phyloP scores from a whole-genome alignment of 2,329 filamentous ascomycete genomes.

The Cladosporium sp. region DNA sequence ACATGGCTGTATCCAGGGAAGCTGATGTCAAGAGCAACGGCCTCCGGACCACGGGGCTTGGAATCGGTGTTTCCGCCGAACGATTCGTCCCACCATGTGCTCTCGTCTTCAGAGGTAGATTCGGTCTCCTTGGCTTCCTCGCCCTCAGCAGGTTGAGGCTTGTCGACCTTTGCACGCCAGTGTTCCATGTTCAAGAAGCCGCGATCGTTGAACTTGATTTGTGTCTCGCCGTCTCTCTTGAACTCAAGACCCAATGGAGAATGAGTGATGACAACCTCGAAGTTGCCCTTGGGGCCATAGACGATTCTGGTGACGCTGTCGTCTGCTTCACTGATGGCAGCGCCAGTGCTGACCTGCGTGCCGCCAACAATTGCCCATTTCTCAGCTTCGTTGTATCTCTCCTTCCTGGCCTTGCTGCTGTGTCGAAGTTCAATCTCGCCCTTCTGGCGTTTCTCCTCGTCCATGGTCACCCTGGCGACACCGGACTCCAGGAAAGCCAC shows the following conservation, averaged over 20 bases:
- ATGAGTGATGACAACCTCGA: constrained; percentile 82
- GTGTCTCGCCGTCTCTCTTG: constrained; percentile 75
- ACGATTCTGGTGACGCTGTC: constrained; percentile 69
- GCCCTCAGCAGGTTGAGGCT: constrained; percentile 56
- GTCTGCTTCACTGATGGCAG: constrained; percentile 68
- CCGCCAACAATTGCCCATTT: constrained; percentile 86
- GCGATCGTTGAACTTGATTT: constrained; percentile 87
- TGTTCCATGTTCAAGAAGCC: constrained; percentile 92
- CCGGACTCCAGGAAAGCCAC: constrained; percentile 90
- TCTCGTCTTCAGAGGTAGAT: constrained; percentile 65
- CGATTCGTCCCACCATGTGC: constrained; percentile 96
- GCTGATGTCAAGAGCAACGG: constrained; percentile 84
- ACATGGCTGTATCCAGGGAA: constrained; percentile 92
- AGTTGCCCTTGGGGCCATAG: constrained; percentile 75
- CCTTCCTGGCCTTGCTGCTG: constrained; percentile 80
- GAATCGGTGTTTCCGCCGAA: constrained; percentile 95
- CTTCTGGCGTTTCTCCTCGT: constrained; percentile 87
- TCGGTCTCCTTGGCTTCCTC: constrained; percentile 59
- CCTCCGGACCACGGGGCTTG: constrained; percentile 94
- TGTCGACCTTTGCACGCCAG: constrained; percentile 85
- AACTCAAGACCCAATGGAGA: constrained; percentile 85
- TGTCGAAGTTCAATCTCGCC: constrained; percentile 87
- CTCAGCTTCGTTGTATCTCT: constrained; percentile 90
- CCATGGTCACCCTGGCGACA: constrained; percentile 80
- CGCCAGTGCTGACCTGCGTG: constrained; percentile 69